Evolutionary conservation across 2,329 filamentous ascomycete species (phyloP).

Genomic region (Corniculantispora saksenae): DNA sequence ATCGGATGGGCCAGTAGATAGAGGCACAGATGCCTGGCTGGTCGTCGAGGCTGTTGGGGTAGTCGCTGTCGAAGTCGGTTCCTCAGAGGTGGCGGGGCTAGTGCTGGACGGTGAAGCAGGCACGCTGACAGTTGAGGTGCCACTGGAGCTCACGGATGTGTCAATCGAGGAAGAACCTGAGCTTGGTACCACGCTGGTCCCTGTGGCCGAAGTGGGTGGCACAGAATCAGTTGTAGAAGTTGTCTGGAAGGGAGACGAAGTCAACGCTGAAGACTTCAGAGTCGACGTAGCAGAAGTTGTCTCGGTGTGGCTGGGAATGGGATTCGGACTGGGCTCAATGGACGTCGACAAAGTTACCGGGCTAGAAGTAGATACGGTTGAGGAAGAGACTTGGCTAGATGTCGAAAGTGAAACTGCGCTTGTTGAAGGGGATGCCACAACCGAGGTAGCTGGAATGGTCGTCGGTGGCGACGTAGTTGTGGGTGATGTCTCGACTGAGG

Average conservation of each 20-base stretch:
- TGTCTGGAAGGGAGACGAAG: background rate
- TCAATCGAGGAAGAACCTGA: background rate
- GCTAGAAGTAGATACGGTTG: background rate
- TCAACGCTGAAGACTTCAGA: background rate
- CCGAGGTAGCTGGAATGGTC: background rate
- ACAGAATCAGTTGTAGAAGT: background rate
- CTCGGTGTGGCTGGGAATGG: background rate
- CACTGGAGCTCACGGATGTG: background rate
- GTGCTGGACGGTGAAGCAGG: background rate
- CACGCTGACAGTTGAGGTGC: background rate
- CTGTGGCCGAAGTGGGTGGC: background rate
- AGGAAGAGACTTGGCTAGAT: background rate
- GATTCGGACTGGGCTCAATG: background rate
- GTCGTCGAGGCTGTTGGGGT: background rate
- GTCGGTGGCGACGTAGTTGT: background rate
- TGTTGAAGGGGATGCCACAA: background rate
- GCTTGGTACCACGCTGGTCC: background rate
- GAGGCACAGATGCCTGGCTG: background rate
- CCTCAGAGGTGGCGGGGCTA: background rate
- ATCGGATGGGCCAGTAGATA: background rate
- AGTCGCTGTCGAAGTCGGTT: background rate
- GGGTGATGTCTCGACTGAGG: no score
- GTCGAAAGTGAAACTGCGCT: background rate
- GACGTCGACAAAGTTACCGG: background rate
- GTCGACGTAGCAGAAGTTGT: background rate